Evolutionary conservation across 2,329 filamentous ascomycete genomes (phyloP).

Genomic region (Purpureocillium takamizusanense): DNA sequence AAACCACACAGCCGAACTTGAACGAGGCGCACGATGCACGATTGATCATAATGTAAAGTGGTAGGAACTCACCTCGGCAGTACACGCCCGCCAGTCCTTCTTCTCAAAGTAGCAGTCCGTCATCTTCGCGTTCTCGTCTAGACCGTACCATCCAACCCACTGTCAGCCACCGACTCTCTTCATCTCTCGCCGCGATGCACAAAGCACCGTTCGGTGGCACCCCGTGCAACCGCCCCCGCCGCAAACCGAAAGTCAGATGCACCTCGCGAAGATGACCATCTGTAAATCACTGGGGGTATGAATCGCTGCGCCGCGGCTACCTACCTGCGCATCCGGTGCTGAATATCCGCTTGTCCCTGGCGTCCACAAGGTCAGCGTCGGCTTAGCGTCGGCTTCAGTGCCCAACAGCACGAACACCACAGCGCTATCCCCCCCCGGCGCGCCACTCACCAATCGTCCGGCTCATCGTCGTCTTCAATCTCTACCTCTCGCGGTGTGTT

Average conservation of each 20-base stretch:
- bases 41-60: neutral
- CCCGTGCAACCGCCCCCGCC: neutral
- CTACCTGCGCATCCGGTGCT: slow-evolving; percentile 88
- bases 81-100: slow-evolving; percentile 90
- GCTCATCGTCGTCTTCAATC: slow-evolving; percentile 57
- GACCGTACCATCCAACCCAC: too few relatives aligned
- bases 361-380: neutral
- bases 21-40: neutral
- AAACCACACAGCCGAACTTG: neutral
- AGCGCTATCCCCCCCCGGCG: too few relatives aligned
- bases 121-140: slow-evolving; percentile 82
- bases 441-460: slow-evolving; percentile 77
- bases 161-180: too few relatives aligned
- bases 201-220: too few relatives aligned
- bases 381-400: slow-evolving; percentile 14
- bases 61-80: slow-evolving; percentile 62
- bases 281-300: too few relatives aligned
- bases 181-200: too few relatives aligned
- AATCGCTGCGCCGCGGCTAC: slow-evolving; percentile 6
- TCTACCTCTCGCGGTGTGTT: slow-evolving; percentile 26
- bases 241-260: neutral
- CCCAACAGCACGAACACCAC: too few relatives aligned
- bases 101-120: slow-evolving; percentile 94
- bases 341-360: slow-evolving; percentile 94
- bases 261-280: too few relatives aligned